These are phyloP conservation scores for Amyloporia xantha DNA, from an alignment of 768 basidiomycete genomes.

Conservation along the genomic window DNA sequence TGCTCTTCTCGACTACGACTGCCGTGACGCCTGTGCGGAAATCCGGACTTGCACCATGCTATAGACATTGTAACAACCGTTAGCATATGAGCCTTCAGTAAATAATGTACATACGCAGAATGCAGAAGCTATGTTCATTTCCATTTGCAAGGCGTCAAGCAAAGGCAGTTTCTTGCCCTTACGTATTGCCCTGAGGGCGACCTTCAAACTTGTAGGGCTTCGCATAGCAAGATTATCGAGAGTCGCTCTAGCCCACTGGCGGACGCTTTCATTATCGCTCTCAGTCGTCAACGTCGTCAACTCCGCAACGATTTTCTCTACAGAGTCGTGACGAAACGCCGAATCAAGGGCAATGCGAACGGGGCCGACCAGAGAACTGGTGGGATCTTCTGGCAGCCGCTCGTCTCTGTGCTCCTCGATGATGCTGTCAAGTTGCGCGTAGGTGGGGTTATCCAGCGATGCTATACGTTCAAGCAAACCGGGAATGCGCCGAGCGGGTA, in stretches of 20 bases:
- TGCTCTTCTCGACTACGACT: constrained; percentile 48
- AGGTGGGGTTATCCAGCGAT: constrained; percentile 41
- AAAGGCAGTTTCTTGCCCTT: constrained; percentile 59
- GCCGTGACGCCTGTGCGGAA: constrained; percentile 77
- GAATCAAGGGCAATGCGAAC: constrained; percentile 74
- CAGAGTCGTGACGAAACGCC: constrained; percentile 65
- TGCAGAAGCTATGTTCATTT: constrained; percentile 82
- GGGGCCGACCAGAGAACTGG: constrained; percentile 47
- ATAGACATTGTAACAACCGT: constrained; percentile 4
- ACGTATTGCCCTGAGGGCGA: constrained; percentile 77
- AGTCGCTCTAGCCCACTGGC: constrained; percentile 71
- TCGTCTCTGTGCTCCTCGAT: constrained; percentile 61
- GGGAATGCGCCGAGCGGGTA: constrained; percentile 71
- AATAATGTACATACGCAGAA: constrained; percentile 63
- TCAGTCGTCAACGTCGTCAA: constrained; percentile 38
- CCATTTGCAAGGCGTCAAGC: constrained; percentile 69
- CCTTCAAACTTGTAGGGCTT: constrained; percentile 90
- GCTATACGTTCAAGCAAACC: constrained; percentile 64
- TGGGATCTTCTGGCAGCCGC: constrained; percentile 48
- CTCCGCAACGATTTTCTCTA: constrained; percentile 61
- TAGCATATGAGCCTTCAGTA: neutral
- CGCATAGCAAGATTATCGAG: constrained; percentile 54
- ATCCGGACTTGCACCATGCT: constrained; percentile 78
- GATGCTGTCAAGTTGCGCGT: constrained; percentile 55
- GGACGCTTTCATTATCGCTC: constrained; percentile 39